Percentiles rank a stretch among this genome's conserved stretches.
Evolutionary conservation across 2,329 filamentous ascomycete species (phyloP).

Genomic region (Tympanopsis confertula): DNA sequence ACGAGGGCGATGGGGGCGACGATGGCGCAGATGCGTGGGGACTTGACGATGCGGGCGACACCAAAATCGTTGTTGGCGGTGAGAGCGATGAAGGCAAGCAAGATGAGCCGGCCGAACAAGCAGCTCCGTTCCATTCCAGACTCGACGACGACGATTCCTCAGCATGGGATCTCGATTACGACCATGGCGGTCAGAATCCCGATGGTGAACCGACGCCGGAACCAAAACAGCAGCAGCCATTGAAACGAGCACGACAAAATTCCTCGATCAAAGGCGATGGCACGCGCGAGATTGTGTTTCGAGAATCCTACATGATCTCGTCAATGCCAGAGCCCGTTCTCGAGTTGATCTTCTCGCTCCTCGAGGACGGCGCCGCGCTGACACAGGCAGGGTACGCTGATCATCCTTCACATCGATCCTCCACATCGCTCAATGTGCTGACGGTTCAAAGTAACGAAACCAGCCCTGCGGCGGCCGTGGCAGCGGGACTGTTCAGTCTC

Average conservation of each 20-base stretch:
- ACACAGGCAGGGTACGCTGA: slow-evolving; percentile 35
- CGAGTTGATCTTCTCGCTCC: slow-evolving; percentile 45
- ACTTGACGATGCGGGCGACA: slow-evolving; percentile 62
- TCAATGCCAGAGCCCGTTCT: slow-evolving; percentile 73
- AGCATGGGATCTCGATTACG: slow-evolving; percentile 5
- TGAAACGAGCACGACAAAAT: slow-evolving; percentile 11
- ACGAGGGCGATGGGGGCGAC: slow-evolving; percentile 17
- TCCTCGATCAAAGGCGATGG: slow-evolving; percentile 11
- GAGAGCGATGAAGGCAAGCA: slow-evolving; percentile 15
- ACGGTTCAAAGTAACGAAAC: slow-evolving; percentile 22
- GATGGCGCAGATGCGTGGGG: slow-evolving; percentile 64
- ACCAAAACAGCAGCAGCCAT: slow-evolving; percentile 6
- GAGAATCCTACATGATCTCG: slow-evolving; percentile 79
- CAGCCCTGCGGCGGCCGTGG: slow-evolving; percentile 54
- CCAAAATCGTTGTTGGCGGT: slow-evolving; percentile 5
- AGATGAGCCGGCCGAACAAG: slow-evolving; percentile 3
- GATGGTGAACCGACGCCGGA: slow-evolving; percentile 2
- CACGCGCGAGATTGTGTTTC: slow-evolving; percentile 61
- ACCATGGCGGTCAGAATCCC: background rate
- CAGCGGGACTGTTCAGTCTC: slow-evolving; percentile 57
- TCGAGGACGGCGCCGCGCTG: slow-evolving; percentile 50
- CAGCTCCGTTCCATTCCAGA: slow-evolving; percentile 1
- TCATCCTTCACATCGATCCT: background rate
- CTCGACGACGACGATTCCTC: slow-evolving; percentile 11
- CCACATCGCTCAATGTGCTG: slow-evolving; percentile 3